Base-by-base conservation (phyloP, 2,329 filamentous ascomycete genomes). In the Diaporthe citriasiana region DNA sequence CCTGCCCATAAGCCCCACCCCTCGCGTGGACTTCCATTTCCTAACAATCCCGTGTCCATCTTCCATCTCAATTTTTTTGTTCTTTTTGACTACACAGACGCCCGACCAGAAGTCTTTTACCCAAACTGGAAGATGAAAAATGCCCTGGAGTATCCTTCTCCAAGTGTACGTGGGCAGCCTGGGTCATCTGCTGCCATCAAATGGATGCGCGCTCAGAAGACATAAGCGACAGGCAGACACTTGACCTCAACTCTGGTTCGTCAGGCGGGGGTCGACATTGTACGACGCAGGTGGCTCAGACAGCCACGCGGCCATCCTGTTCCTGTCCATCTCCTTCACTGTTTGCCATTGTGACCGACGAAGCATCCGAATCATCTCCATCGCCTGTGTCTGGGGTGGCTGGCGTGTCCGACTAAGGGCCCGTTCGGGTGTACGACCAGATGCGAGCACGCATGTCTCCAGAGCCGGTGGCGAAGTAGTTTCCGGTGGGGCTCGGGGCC, bases 371-470 rank as follows among this genome's bases (percentile, higher is more conserved):
- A 10, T 63, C 22, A 13, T 35, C 12, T 33, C 8, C 13, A 25
- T 70, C 15, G 42, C 15, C 25, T 47, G 1, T 25, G 38, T 47
- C 12, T 47, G 40, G 33, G 40, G 8, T 35, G 22, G 42, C 55
- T 10, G 55, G 27, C 9, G 0, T 1, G 17, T 25, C n/a, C 55
- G 4, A 27, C 45, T 74, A 68, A 25, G 74, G 59, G 2, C 69
- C 68, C 70, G 87, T 83, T 5, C 87, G 84, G 72, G 90, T 88
- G 81, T 94, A 98, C 79, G 93, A 95, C 97, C 97, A 99, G 85
- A 99, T 98, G 80, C 97, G 93, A 71, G 97, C 97, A 82, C 96
- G 93, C 94, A 97, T 97, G 82, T 99, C 97, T 79, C 97, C 97
- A 78, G 95, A 98, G 76, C 97, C 97, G 7, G 97, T 99, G 53